Conservation (phyloP, 352 stramenopile genomes). For the Globisporangium cylindrosporum region DNA sequence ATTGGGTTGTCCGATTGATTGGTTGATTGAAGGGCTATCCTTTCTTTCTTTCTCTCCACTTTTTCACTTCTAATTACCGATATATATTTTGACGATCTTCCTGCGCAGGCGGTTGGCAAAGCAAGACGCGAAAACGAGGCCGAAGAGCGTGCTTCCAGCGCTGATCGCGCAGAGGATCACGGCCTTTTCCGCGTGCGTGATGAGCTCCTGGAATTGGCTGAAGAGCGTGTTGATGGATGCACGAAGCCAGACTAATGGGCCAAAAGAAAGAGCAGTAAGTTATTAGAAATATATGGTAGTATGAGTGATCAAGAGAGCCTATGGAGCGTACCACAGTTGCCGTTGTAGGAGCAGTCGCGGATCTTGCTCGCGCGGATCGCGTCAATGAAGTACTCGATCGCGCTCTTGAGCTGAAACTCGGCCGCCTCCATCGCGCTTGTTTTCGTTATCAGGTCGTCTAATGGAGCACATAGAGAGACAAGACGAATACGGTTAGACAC, state of each 20-base stretch:
- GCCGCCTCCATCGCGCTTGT: constrained; percentile 48
- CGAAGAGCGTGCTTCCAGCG: constrained; percentile 25
- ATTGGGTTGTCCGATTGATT: not conserved
- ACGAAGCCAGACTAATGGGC: constrained; percentile 43
- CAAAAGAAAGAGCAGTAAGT: not conserved
- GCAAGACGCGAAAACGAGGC: constrained; percentile 30
- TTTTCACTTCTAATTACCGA: constrained; percentile 14
- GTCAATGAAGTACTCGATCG: constrained; percentile 58
- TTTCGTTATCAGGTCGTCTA: constrained; percentile 34
- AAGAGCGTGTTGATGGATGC: constrained; percentile 42
- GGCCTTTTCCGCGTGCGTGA: constrained; percentile 34
- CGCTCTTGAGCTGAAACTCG: constrained; percentile 54
- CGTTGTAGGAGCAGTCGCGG: constrained; percentile 49
- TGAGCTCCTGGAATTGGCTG: constrained; percentile 41
- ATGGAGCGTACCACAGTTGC: constrained; percentile 48
- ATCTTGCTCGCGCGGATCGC: constrained; percentile 51
- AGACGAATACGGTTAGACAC: not conserved
- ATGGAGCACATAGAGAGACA: not conserved
- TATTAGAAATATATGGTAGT: not conserved
- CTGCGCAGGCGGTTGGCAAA: constrained; percentile 47
- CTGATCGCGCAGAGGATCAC: constrained; percentile 31
- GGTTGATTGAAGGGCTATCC: not conserved
- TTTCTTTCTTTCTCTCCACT: not conserved
- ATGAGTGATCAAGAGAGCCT: not conserved
- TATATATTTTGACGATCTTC: constrained; percentile 62